Evolutionary conservation across 257 asterid genomes (phyloP), one percentile per base, ranked within the genome.

Genomic region (Lycium barbarum): DNA sequence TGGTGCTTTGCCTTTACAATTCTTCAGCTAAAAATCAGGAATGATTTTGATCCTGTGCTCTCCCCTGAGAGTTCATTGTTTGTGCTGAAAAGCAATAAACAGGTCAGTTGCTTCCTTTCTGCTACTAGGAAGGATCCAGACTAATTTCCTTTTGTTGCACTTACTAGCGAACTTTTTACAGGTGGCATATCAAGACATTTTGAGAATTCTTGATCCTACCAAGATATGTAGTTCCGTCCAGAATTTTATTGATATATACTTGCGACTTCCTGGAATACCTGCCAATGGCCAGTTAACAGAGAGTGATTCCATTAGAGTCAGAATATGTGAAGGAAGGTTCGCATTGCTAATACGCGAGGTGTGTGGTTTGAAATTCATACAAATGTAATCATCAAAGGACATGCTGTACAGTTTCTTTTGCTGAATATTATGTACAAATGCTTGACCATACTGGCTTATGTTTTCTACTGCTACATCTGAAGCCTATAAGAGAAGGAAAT

Each of bases 61-160:
- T 97, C 99, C 51, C 97, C 99, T 2, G 99, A 95, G 92, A 97
- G 98, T 91, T 97, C 99, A 47, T 86, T 97, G 91, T 97, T 97
- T 81, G 94, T 97, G 83, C 87, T 97, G 90, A 97, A 97, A 95
- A 95, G 98, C 87, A 92, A 95, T 85, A 93, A 91, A 82, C 94
- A 93, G 84, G 99, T 95, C 89, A 84, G 98, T 88, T 63, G 9
- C 33, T 83, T 79, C 76, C 14, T 76, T 65, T 85, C 86, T 83
- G 76, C 82, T 76, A 59, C 62, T 73, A 14, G 62, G 51, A 73
- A 57, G 62, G 62, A 71, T 84, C 87, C 81, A 59, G n/a, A 55
- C 81, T 1, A 10, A 63, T 79, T 53, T 55, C 35, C 36, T 54
- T 58, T 47, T 20, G 35, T 38, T 74, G n/a, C 49, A 17, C 71